These are phyloP conservation scores for Ophiostoma quercus DNA, from an alignment of 2,329 filamentous ascomycete species.

Conservation along the genomic window DNA sequence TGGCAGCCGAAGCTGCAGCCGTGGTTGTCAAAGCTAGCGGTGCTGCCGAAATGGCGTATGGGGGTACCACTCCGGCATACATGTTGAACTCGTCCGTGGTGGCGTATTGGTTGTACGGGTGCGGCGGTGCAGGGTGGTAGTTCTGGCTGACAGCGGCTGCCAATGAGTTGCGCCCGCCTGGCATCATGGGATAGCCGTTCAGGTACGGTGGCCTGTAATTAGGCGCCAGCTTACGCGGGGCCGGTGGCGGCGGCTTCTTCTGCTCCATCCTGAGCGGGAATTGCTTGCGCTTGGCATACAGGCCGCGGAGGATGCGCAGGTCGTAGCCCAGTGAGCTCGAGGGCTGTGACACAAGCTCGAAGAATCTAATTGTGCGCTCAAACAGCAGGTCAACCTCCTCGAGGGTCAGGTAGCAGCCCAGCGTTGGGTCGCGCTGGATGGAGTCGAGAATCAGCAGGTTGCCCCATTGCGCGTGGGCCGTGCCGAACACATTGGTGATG, in stretches of 20 bases:
- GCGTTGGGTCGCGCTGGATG: slow-evolving; percentile 61
- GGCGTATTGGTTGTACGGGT: slow-evolving; percentile 2
- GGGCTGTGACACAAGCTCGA: slow-evolving; percentile 63
- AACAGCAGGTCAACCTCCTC: slow-evolving; percentile 57
- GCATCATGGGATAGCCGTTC: neutral
- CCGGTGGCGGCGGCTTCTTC: neutral
- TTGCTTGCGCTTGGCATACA: slow-evolving; percentile 30
- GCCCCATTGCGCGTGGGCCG: slow-evolving; percentile 97
- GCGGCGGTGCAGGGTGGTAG: slow-evolving; percentile 4
- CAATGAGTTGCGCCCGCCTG: neutral
- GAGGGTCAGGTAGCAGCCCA: slow-evolving; percentile 54
- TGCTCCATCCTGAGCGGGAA: slow-evolving; percentile 13
- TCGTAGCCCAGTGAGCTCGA: slow-evolving; percentile 72
- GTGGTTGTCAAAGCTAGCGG: neutral
- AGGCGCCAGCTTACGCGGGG: neutral
- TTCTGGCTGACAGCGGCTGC: neutral
- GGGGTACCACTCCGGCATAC: neutral
- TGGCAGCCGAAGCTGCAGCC: neutral
- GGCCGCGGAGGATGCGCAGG: slow-evolving; percentile 62
- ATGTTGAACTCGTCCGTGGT: neutral
- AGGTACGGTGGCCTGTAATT: neutral
- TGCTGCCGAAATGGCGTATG: neutral
- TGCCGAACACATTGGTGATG: slow-evolving; percentile 94
- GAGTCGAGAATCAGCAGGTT: slow-evolving; percentile 89
- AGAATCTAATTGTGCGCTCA: slow-evolving; percentile 68